A percentile compares a stretch with the other conserved stretches of the same genome.
phyloP scores from a whole-genome alignment of 495 filamentous ascomycete species.

The Jackrogersella multiformis region DNA sequence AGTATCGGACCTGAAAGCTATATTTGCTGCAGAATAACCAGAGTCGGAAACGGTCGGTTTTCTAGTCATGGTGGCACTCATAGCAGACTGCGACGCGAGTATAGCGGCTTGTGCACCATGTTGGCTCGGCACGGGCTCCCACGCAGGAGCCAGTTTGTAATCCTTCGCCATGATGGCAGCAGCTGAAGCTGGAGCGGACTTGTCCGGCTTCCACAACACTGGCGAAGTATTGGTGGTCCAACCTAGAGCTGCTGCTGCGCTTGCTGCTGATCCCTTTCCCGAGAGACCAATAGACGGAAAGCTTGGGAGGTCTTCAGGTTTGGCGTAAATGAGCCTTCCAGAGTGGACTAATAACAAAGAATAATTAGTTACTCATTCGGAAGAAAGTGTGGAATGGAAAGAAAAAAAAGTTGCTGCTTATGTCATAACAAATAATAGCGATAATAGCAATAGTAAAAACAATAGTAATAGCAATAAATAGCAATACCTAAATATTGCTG shows the following conservation, averaged over 20 bases:
- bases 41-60: slow-evolving; percentile 46
- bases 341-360: slow-evolving; percentile 48
- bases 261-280: slow-evolving; percentile 71
- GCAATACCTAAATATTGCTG: too few species aligned
- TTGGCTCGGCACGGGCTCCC: slow-evolving; percentile 64
- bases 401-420: background rate
- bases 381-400: background rate
- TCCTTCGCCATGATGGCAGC: slow-evolving; percentile 76
- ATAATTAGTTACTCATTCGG: slow-evolving; percentile 33
- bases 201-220: slow-evolving; percentile 68
- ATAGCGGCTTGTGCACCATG: slow-evolving; percentile 78
- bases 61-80: slow-evolving; percentile 57
- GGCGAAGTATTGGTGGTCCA: slow-evolving; percentile 71
- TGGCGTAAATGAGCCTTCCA: slow-evolving; percentile 72
- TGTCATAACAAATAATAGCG: background rate
- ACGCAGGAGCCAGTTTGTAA: slow-evolving; percentile 64
- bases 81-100: slow-evolving; percentile 69
- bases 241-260: slow-evolving; percentile 76
- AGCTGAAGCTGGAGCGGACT: slow-evolving; percentile 67
- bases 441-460: slow-evolving; percentile 1
- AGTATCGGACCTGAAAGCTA: slow-evolving; percentile 57
- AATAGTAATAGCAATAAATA: too few species aligned
- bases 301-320: slow-evolving; percentile 71
- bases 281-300: slow-evolving; percentile 71
- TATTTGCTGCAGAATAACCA: slow-evolving; percentile 68